These are phyloP conservation scores for Handroanthus guayacan DNA, from an alignment of 257 asterid genomes.

Conservation along the genomic window DNA sequence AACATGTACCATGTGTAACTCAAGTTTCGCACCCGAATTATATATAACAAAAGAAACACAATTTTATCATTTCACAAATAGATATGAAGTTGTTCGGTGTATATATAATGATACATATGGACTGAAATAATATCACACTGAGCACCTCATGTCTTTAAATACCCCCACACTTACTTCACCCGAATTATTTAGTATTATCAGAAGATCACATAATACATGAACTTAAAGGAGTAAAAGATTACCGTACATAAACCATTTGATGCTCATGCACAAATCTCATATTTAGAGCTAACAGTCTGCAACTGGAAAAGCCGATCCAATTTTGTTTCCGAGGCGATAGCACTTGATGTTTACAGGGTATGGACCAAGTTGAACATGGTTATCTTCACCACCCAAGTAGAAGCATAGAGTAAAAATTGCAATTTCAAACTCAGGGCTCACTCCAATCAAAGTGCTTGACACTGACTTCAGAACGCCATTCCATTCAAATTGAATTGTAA, in stretches of 20 bases:
- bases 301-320: slow-evolving; percentile 88
- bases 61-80: no score
- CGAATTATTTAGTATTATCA: background rate
- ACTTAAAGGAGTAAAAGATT: no score
- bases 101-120: no score
- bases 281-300: slow-evolving; percentile 57
- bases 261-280: background rate
- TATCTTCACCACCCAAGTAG: slow-evolving; percentile 81
- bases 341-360: slow-evolving; percentile 83
- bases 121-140: no score
- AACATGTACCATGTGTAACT: no score
- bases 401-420: slow-evolving; percentile 85
- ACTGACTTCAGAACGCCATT: slow-evolving; percentile 90
- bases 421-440: slow-evolving; percentile 95
- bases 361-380: slow-evolving; percentile 83
- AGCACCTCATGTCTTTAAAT: background rate
- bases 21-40: no score
- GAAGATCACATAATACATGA: slow-evolving; percentile 14
- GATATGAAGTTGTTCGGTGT: no score
- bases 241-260: background rate
- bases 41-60: no score
- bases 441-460: slow-evolving; percentile 88
- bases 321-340: slow-evolving; percentile 71
- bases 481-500: slow-evolving; percentile 95
- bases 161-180: background rate